Percentiles rank a stretch among this genome's conserved stretches.
These are phyloP conservation scores for Russula olivacea DNA, from an alignment of 768 basidiomycete species.

Conservation along the genomic window DNA sequence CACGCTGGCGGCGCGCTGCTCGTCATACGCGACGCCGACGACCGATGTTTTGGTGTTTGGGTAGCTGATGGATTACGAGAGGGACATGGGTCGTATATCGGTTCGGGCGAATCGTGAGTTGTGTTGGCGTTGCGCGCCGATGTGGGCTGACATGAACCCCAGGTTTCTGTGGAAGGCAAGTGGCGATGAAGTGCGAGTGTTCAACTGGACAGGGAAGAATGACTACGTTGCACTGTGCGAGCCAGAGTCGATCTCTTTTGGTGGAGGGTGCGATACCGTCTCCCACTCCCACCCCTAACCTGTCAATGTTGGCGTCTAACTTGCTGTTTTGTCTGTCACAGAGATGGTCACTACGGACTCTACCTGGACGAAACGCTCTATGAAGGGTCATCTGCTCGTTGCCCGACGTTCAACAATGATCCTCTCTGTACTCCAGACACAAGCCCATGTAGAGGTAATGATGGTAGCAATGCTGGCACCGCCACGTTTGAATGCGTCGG, in stretches of 20 bases:
- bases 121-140: not conserved
- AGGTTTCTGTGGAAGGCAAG: conserved; percentile 76
- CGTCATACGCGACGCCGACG: conserved; percentile 56
- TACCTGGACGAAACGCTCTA: conserved; percentile 79
- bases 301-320: conserved; percentile 3
- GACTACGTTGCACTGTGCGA: conserved; percentile 88
- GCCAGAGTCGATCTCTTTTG: conserved; percentile 73
- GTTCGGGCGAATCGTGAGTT: conserved; percentile 79
- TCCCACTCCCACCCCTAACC: not conserved
- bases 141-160: not conserved
- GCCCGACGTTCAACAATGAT: conserved; percentile 85
- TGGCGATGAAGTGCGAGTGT: conserved; percentile 48
- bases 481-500: conserved; percentile 86
- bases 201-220: conserved; percentile 83
- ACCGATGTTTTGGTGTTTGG: conserved; percentile 75
- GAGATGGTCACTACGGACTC: conserved; percentile 83
- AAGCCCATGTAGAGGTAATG: conserved; percentile 5
- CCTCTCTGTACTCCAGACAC: conserved; percentile 55
- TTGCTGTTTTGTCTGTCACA: conserved; percentile 29
- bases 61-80: conserved; percentile 63
- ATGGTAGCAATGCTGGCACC: conserved; percentile 35
- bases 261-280: conserved; percentile 67
- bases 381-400: conserved; percentile 77
- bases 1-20: conserved; percentile 50
- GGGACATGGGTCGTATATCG: conserved; percentile 65